Conservation (phyloP, 768 basidiomycete species). For the Tylopilus intermedius region DNA sequence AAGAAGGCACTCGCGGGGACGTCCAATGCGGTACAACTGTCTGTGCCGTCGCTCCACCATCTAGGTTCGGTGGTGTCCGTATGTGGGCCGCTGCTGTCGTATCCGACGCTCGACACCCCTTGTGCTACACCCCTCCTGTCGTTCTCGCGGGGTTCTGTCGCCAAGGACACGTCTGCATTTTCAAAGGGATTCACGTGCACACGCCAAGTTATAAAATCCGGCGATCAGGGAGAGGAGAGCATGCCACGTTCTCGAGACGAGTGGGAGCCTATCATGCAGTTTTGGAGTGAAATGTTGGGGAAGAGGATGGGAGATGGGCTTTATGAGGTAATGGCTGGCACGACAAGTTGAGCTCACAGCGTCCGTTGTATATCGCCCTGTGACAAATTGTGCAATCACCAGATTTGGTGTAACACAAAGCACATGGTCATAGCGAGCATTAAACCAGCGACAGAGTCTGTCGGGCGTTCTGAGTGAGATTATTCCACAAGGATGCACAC, state of each 20-base stretch:
- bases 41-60: conserved; percentile 13
- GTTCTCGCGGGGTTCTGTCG: conserved; percentile 48
- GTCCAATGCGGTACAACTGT: conserved; percentile 8
- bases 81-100: conserved; percentile 72
- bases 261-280: conserved; percentile 81
- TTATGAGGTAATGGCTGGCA: conserved; percentile 59
- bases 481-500: no score
- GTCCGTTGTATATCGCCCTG: background rate
- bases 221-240: conserved; percentile 35
- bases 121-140: conserved; percentile 62
- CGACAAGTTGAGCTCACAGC: background rate
- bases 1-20: conserved; percentile 29
- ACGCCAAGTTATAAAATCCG: conserved; percentile 44
- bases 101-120: conserved; percentile 52
- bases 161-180: conserved; percentile 48
- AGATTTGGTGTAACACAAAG: background rate
- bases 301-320: conserved; percentile 56
- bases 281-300: conserved; percentile 71
- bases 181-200: conserved; percentile 55
- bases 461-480: background rate
- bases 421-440: no score
- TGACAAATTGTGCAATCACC: no score
- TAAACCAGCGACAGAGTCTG: background rate
- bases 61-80: conserved; percentile 68
- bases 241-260: conserved; percentile 77